phyloP scores from a whole-genome alignment of 495 filamentous ascomycete species.

The Neurospora sublineolata region DNA sequence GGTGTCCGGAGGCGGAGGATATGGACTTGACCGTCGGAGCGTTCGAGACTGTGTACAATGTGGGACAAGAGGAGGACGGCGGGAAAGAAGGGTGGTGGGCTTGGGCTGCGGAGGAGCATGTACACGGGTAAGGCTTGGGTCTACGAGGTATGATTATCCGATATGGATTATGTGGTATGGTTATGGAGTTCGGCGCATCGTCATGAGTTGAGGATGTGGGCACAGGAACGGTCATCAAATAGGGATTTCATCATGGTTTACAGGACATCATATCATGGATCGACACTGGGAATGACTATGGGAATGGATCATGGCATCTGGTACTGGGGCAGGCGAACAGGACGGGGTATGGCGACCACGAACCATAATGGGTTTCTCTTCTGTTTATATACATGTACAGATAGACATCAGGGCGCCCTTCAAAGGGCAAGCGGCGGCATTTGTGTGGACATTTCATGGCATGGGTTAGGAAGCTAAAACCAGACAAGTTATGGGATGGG shows the following conservation, averaged over 20 bases:
- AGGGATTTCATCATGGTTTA: not conserved
- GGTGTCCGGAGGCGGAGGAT: conserved; percentile 47
- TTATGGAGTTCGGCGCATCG: not conserved
- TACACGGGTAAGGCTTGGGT: not conserved
- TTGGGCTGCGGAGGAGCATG: not conserved
- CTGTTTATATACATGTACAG: not conserved
- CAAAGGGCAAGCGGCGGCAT: not conserved
- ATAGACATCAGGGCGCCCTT: not conserved
- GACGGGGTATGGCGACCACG: not conserved
- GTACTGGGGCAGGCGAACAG: not conserved
- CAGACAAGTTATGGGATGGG: not conserved
- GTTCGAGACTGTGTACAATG: conserved; percentile 49
- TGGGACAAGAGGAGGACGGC: conserved; percentile 33
- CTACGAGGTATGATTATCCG: not conserved
- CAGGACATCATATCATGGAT: not conserved
- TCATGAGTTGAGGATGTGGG: not conserved
- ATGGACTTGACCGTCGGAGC: conserved; percentile 52
- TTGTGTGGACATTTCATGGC: not conserved
- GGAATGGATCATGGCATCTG: not conserved
- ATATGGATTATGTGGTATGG: not conserved
- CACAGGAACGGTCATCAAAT: not conserved
- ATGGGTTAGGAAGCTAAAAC: not conserved
- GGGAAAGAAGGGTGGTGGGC: not conserved
- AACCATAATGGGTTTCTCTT: not conserved
- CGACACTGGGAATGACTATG: not conserved